A percentile compares a stretch with the other conserved stretches of the same genome.
These are phyloP conservation scores for Colletotrichum paranaense DNA, from an alignment of 2,329 filamentous ascomycete species.

Conservation along the genomic window DNA sequence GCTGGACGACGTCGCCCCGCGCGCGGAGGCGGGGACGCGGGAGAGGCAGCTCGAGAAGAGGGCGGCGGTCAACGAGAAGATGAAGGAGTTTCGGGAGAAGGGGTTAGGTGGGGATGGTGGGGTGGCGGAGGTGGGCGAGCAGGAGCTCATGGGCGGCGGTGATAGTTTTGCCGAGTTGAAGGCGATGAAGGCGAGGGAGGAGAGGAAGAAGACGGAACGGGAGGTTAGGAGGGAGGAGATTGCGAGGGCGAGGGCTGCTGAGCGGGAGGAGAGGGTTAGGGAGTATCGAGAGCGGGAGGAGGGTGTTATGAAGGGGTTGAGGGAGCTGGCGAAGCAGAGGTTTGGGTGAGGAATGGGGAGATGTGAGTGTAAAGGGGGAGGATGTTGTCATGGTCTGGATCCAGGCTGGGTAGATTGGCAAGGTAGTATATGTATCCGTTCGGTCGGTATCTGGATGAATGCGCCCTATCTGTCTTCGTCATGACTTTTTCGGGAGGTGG, in stretches of 20 bases:
- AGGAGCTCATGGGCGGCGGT: conserved; percentile 81
- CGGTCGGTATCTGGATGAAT: too few species aligned
- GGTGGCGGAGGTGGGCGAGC: conserved; percentile 72
- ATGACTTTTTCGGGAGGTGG: too few species aligned
- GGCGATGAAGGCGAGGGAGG: conserved; percentile 70
- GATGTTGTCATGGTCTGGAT: too few species aligned
- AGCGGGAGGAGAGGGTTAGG: conserved; percentile 81
- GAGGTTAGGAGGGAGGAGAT: conserved; percentile 87
- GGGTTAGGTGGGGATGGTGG: conserved; percentile 10
- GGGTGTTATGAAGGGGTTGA: conserved; percentile 84
- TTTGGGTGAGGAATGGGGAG: conserved; percentile 67
- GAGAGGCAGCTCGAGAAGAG: conserved; percentile 92
- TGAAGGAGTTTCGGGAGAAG: conserved; percentile 78
- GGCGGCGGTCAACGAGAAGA: conserved; percentile 75
- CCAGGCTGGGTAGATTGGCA: too few species aligned
- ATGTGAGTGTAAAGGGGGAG: neutral
- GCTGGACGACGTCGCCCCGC: conserved; percentile 84
- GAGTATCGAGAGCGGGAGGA: conserved; percentile 82
- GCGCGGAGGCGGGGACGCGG: conserved; percentile 83
- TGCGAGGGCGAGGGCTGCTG: conserved; percentile 77
- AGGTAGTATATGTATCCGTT: too few species aligned
- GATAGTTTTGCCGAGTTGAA: conserved; percentile 76
- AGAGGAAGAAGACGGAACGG: conserved; percentile 83
- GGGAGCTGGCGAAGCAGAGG: conserved; percentile 80
- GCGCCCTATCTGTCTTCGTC: too few species aligned